Percentiles rank a stretch among this genome's conserved stretches.
These are phyloP conservation scores for Bryoglossum gracile DNA, from an alignment of 495 filamentous ascomycete species.

Conservation along the genomic window DNA sequence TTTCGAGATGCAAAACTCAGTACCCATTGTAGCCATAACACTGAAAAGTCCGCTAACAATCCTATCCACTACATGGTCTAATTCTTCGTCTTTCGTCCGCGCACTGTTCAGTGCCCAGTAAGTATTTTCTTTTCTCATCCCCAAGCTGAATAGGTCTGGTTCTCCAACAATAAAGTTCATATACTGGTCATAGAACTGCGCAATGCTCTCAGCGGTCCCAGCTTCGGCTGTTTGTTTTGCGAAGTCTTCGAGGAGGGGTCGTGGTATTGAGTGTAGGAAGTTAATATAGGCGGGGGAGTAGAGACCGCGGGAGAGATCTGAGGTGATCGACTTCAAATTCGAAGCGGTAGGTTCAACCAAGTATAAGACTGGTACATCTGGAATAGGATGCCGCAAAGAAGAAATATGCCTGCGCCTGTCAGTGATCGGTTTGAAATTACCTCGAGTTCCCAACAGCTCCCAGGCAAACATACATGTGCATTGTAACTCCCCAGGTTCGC, in stretches of 20 bases:
- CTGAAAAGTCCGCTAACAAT: slow-evolving; percentile 94
- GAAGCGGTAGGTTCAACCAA: slow-evolving; percentile 79
- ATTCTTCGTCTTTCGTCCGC: slow-evolving; percentile 79
- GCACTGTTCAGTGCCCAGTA: slow-evolving; percentile 95
- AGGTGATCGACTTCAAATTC: slow-evolving; percentile 78
- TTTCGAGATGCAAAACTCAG: not conserved
- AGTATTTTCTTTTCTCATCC: slow-evolving; percentile 72
- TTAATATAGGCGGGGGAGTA: slow-evolving; percentile 97
- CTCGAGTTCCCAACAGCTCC: not conserved
- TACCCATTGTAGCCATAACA: slow-evolving; percentile 92
- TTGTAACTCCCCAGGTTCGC: slow-evolving; percentile 87
- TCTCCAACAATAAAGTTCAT: slow-evolving; percentile 96
- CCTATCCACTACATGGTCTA: slow-evolving; percentile 78
- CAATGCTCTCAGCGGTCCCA: slow-evolving; percentile 77
- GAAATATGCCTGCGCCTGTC: slow-evolving; percentile 60
- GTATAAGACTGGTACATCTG: slow-evolving; percentile 95
- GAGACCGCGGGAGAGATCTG: slow-evolving; percentile 75
- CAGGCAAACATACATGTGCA: slow-evolving; percentile 62
- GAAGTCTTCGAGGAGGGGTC: slow-evolving; percentile 92
- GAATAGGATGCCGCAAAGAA: slow-evolving; percentile 78
- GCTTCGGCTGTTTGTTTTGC: slow-evolving; percentile 77
- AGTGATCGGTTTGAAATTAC: slow-evolving; percentile 15
- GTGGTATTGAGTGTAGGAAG: slow-evolving; percentile 89
- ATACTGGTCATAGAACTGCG: slow-evolving; percentile 95
- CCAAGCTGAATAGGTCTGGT: slow-evolving; percentile 91